Base-by-base conservation (phyloP, 768 basidiomycete genomes). In the Tylopilus vinaceipallidus region DNA sequence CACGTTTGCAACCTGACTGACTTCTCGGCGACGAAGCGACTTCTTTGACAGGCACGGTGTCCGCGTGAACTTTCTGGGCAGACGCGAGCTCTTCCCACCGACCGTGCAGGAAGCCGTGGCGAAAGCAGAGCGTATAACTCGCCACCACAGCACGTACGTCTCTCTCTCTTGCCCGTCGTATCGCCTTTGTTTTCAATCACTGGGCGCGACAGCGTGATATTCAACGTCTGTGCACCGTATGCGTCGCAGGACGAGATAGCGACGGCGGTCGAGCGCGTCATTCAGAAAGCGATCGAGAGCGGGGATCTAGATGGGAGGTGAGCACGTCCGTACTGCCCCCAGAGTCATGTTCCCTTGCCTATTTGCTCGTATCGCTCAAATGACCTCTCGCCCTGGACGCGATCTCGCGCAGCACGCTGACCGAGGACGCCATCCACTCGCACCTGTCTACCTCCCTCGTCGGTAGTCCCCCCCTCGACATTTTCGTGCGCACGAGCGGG, bases 161-260 rank as follows among this genome's bases (percentile, higher is more conserved):
- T 17, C 16, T 24, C n/a, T 29, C 23, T 46, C 40, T n/a, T n/a
- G 11, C 33, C 50, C 27, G 20, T n/a, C 6, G 9, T 13, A 20
- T 17, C 14, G 4, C 19, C 6, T 29, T 14, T 2, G 29, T 44
- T 45, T 50, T 19, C 42, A 14, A 34, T 29, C 38, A 13, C 19
- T 22, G n/a, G n/a, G 2, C 14, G 20, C 3, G 10, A 16, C 47
- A 98, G 95, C 27, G 84, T 89, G 1, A 86, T 95, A 23, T 75
- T 98, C 30, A 98, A 98, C 62, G 73, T 98, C 6, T 92, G 90
- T 70, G 91, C 94, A 77, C 86, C 95, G 0, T 99, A 98, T 62
- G 78, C 92, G 6, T 88, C 94, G 2, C 79, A 87, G 24, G 91
- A 99, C 61, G 97, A 99, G 67, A 94, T 98, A 11, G 79, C 89